Evolutionary conservation across 306 rosid genomes (phyloP), one percentile per base, ranked within the genome.

Genomic region (Acmispon strigosus): DNA sequence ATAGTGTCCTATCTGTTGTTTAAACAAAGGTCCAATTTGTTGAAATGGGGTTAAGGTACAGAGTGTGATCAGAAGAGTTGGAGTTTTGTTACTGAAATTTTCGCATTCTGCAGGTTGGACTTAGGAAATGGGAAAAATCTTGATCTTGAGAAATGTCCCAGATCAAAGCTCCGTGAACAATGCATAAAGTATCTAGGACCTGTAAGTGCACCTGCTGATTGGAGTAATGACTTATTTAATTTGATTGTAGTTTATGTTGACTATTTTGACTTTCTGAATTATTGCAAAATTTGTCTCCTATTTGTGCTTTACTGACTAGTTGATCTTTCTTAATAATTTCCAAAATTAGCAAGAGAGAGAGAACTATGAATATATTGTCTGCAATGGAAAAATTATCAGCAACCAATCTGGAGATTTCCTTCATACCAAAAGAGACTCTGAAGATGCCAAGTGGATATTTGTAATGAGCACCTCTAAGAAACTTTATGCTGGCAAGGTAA

Each of bases 181-280:
- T 83, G 92, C 89, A 92, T 92, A 59, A 90, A 78, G 79, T 92
- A 92, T 86, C 98, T 92, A 53, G 98, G 96, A 67, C 96, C 98
- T 56, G 96, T 92, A 86, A 66, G 96, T 85, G 39, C 24, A 72
- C 52, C n/a, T 49, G 6, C 53, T 72, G 3, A 67, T 82, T 39
- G 37, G 10, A 53, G 51, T 76, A 17, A 52, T 4, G 19, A 34
- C 13, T 56, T 1, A 29, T 27, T 19, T 74, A 7, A 39, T 11
- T 74, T 51, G 24, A 41, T 27, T 64, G 19, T 34, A 16, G 68
- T 56, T 73, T 39, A 13, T 32, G 1, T 74, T 42, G 64, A 47
- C 50, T 70, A n/a, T 15, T 18, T 56, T 74, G 66, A 47, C 34
- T n/a, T n/a, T n/a, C n/a, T n/a, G n/a, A n/a, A n/a, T n/a, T n/a